Conservation (phyloP, 2,329 filamentous ascomycete species). For the Apiospora aurea region DNA sequence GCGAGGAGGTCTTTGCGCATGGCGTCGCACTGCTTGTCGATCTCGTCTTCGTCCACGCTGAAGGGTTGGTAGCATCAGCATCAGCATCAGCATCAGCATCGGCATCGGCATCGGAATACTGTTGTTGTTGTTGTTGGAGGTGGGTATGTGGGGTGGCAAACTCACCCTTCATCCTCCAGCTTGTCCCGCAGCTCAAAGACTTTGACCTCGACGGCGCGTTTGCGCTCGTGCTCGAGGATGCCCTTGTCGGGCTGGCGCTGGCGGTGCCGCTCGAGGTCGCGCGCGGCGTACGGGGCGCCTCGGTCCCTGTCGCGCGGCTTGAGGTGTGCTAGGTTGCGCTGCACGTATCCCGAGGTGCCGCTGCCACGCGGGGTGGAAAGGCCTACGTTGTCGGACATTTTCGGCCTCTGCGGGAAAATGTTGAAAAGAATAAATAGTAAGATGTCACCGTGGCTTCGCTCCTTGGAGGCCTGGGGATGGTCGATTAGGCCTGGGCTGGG, state of each 20-base stretch:
- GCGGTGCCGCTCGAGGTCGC: constrained; percentile 70
- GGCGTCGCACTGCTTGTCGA: constrained; percentile 76
- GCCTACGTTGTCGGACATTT: constrained; percentile 96
- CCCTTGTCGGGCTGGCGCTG: constrained; percentile 88
- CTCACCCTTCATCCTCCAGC: constrained; percentile 87
- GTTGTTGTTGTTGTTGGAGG: no score
- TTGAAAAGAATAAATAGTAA: neutral
- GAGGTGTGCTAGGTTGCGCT: constrained; percentile 91
- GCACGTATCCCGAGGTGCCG: constrained; percentile 96
- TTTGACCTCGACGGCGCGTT: constrained; percentile 89
- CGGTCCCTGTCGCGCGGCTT: constrained; percentile 83
- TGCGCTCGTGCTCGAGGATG: constrained; percentile 93
- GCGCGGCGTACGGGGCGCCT: constrained; percentile 74
- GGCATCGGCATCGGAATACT: neutral
- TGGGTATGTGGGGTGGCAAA: constrained; percentile 25
- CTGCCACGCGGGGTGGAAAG: constrained; percentile 93
- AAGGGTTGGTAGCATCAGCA: constrained; percentile 27
- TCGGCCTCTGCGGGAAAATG: constrained; percentile 9
- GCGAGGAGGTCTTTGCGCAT: constrained; percentile 69
- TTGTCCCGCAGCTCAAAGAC: constrained; percentile 89
- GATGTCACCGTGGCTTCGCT: neutral
- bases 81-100: neutral
- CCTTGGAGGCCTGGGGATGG: neutral
- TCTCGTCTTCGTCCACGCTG: constrained; percentile 86
- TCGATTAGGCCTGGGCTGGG: neutral